Evolutionary conservation across 805 yeast genomes (phyloP), one percentile per base, ranked within the genome.

Genomic region (Candida yuanshanica): DNA sequence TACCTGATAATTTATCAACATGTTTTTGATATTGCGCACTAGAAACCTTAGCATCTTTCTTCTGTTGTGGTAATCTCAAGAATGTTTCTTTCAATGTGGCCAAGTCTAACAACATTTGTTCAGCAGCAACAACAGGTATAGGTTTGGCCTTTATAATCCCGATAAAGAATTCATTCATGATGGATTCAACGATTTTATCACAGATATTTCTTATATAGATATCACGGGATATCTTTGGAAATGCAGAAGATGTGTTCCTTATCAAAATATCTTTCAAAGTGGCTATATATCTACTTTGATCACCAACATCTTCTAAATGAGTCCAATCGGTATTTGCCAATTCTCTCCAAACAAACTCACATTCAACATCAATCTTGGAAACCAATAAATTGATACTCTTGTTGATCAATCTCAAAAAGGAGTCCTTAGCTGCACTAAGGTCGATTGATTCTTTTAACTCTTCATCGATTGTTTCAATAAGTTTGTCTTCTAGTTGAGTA

Each of bases 271-370:
- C 60, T 39, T 73, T 72, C 37, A 86, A 60, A 20, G 85, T 84
- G 6, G 64, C 59, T 56, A 84, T 74, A 51, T 85, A 90, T 37
- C 79, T 63, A 34, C 95, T 83, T 48, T 82, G 79, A 47, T 81
- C 91, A 22, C 77, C 79, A 3, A 83, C 85, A n/a, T 71, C 69
- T 22, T 74, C 77, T 47, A 77, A 61, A 27, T 69, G 66, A 22
- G 70, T 68, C 96, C 96, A 89, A 58, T 86, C 83, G 35, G 79
- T 76, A 49, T 81, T 81, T 9, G 72, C 64, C 72, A 93, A 80
- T 53, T 88, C 96, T 49, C 93, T 71, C 95, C 96, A 90, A 5
- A 83, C 74, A 42, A 79, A 74, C 21, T 76, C 78, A 37, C 82
- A 61, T 48, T 85, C 89, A 20, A 63, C 54, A 16, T 77, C 75